Percentiles rank a stretch among this genome's conserved stretches.
These are phyloP conservation scores for Kazachstania africana DNA, from an alignment of 805 yeast species.

Conservation along the genomic window DNA sequence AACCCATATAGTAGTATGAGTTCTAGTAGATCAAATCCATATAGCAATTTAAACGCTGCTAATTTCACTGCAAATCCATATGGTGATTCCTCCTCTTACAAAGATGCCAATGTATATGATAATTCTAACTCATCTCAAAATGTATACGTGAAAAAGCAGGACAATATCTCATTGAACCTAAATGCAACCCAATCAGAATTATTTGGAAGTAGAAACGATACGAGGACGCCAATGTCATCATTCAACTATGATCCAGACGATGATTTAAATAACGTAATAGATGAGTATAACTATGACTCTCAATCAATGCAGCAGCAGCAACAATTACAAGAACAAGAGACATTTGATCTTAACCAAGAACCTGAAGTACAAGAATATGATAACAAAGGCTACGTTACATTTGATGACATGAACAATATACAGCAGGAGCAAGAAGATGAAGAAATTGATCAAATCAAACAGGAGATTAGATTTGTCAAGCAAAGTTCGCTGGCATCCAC, in stretches of 20 bases:
- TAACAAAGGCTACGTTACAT: conserved; percentile 18
- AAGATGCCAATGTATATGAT: too few species aligned
- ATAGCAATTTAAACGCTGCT: too few species aligned
- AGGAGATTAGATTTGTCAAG: conserved; percentile 69
- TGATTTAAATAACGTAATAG: conserved; percentile 17
- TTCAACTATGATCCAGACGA: not conserved
- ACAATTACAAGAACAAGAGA: conserved; percentile 7
- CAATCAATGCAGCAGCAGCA: conserved; percentile 8
- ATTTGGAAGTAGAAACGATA: not conserved
- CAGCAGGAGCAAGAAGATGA: conserved; percentile 56
- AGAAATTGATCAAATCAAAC: conserved; percentile 75
- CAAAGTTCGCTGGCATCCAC: conserved; percentile 82
- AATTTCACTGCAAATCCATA: too few species aligned
- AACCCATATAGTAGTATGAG: too few species aligned
- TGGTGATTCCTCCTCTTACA: too few species aligned
- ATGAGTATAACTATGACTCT: conserved; percentile 20
- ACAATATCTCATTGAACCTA: not conserved
- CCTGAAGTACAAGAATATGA: conserved; percentile 8
- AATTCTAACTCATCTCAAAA: too few species aligned
- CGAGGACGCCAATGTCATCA: not conserved
- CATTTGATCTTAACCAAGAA: conserved; percentile 49
- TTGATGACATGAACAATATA: conserved; percentile 23
- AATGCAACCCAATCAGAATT: not conserved
- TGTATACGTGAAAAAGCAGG: too few species aligned
- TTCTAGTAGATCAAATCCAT: too few species aligned